A percentile compares a stretch with the other conserved stretches of the same genome.
These are phyloP conservation scores for Tetrahymena elliotti DNA, from an alignment of 73 alveolate genomes.

Conservation along the genomic window DNA sequence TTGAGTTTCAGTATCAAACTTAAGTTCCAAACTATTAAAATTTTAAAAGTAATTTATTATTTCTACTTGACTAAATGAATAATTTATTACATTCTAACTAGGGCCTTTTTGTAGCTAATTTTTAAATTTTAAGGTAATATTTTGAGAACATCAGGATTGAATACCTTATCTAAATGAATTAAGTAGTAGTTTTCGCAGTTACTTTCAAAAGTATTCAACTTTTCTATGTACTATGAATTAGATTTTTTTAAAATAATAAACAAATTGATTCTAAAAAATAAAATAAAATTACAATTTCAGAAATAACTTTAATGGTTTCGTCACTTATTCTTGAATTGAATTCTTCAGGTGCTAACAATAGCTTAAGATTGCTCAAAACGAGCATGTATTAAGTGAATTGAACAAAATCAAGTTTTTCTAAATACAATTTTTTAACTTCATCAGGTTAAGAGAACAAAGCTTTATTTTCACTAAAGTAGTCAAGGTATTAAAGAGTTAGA, in stretches of 20 bases:
- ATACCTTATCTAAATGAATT: not conserved
- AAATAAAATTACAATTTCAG: not conserved
- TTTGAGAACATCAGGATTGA: not conserved
- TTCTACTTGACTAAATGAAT: not conserved
- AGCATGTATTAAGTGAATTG: not conserved
- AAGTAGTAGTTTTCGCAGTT: not conserved
- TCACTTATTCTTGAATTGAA: not conserved
- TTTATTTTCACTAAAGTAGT: not conserved
- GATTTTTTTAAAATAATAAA: no score
- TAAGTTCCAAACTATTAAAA: not conserved
- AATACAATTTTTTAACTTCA: not conserved
- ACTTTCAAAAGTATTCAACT: not conserved
- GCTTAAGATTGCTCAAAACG: not conserved
- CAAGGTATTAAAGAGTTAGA: not conserved
- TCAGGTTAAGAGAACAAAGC: not conserved
- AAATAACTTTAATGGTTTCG: not conserved
- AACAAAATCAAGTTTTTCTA: not conserved
- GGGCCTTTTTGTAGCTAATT: not conserved
- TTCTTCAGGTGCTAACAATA: not conserved
- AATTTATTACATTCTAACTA: not conserved
- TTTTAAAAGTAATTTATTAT: not conserved
- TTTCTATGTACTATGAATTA: not conserved
- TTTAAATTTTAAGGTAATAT: not conserved
- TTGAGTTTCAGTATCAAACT: not conserved
- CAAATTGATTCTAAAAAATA: not conserved